These are phyloP conservation scores for Penicillium psychrosexuale DNA, from an alignment of 2,329 filamentous ascomycete species.

Conservation along the genomic window DNA sequence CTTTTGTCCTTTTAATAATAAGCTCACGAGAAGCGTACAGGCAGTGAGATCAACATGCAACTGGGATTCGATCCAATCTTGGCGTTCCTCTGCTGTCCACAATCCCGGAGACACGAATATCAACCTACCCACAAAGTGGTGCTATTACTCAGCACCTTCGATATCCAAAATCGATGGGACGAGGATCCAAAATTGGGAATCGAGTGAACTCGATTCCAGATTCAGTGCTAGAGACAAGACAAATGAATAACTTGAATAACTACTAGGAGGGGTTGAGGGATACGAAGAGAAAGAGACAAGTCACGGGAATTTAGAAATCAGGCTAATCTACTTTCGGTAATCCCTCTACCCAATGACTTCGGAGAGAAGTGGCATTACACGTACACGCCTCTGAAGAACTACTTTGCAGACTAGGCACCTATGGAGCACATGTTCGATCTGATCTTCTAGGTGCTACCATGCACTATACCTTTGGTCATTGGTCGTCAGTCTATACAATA, in stretches of 20 bases:
- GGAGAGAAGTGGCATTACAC: not conserved
- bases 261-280: conserved; percentile 23
- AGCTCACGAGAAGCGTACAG: not conserved
- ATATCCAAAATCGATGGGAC: not conserved
- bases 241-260: conserved; percentile 8
- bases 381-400: not conserved
- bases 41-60: conserved; percentile 1
- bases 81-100: conserved; percentile 18
- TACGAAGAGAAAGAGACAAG: conserved; percentile 27
- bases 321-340: conserved; percentile 22
- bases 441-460: not conserved
- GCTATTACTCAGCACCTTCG: conserved; percentile 15
- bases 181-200: not conserved
- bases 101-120: conserved; percentile 17
- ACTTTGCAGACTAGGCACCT: not conserved
- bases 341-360: conserved; percentile 8
- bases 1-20: not conserved
- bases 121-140: conserved; percentile 24
- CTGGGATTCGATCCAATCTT: conserved; percentile 1
- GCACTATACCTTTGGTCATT: not conserved
- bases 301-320: conserved; percentile 26
- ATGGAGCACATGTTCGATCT: not conserved
- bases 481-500: too few relatives aligned
- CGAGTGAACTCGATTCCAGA: not conserved
- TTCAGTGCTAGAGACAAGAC: conserved; percentile 6